A percentile compares a stretch with the other conserved stretches of the same genome.
Conservation (phyloP, 2,329 filamentous ascomycete genomes). For the Fusarium beomiforme region DNA sequence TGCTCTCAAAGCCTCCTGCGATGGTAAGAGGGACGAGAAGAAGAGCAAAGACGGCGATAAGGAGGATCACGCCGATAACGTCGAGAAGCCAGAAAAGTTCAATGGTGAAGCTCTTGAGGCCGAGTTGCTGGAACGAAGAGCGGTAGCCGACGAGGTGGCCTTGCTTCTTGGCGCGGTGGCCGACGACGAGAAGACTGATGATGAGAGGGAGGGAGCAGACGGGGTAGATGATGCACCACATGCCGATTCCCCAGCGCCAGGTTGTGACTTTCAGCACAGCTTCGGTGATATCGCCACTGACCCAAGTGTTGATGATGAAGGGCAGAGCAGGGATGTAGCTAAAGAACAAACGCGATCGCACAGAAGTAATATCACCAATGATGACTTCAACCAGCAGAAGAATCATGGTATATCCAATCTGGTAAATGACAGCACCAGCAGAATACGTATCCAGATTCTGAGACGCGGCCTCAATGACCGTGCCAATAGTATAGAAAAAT, state of each 20-base stretch:
- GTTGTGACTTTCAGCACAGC: constrained; percentile 59
- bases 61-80: constrained; percentile 55
- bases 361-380: constrained; percentile 71
- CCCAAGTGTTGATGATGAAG: constrained; percentile 73
- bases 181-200: constrained; percentile 60
- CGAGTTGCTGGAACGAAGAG: constrained; percentile 47
- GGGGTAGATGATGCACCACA: constrained; percentile 72
- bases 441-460: constrained; percentile 61
- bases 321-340: constrained; percentile 70
- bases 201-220: constrained; percentile 67
- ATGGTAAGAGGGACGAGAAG: constrained; percentile 57
- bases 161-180: constrained; percentile 61
- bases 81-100: constrained; percentile 60
- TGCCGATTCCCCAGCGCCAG: constrained; percentile 73
- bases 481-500: constrained; percentile 68
- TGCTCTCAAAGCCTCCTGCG: constrained; percentile 53
- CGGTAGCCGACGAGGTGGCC: constrained; percentile 55
- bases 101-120: constrained; percentile 46
- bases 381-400: constrained; percentile 72
- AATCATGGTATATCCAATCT: constrained; percentile 71
- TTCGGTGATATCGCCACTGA: constrained; percentile 65
- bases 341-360: constrained; percentile 70
- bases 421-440: constrained; percentile 68
- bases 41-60: constrained; percentile 58
- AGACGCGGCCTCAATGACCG: constrained; percentile 65